Evolutionary conservation across 2,329 filamentous ascomycete genomes (phyloP).

Genomic region (Exophiala lecanii-corni): DNA sequence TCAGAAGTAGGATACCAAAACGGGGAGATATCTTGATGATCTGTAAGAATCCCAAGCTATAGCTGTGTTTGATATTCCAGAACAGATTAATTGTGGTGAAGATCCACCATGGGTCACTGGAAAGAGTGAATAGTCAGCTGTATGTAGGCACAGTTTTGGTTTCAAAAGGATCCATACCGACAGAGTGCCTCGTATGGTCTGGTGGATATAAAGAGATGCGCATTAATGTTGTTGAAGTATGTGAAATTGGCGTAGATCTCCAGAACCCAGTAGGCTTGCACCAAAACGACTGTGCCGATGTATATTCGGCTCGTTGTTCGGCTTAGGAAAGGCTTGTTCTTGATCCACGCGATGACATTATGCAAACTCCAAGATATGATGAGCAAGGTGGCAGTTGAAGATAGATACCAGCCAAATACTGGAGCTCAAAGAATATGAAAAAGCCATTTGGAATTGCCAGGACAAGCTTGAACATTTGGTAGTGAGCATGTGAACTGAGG

Average conservation of each 20-base stretch:
- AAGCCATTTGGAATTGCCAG: slow-evolving; percentile 55
- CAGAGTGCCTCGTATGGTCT: slow-evolving; percentile 57
- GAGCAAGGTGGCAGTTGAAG: slow-evolving; percentile 54
- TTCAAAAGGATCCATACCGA: slow-evolving; percentile 40
- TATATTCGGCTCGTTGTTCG: slow-evolving; percentile 49
- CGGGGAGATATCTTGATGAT: slow-evolving; percentile 60
- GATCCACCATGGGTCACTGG: slow-evolving; percentile 65
- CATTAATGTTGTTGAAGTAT: slow-evolving; percentile 54
- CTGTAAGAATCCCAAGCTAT: slow-evolving; percentile 59
- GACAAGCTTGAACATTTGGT: slow-evolving; percentile 47
- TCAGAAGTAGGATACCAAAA: slow-evolving; percentile 55
- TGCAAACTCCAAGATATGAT: slow-evolving; percentile 59
- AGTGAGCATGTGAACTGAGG: not conserved
- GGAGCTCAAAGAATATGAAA: slow-evolving; percentile 53
- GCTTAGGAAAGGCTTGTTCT: slow-evolving; percentile 56
- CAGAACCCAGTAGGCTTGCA: slow-evolving; percentile 59
- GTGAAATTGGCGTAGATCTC: slow-evolving; percentile 62
- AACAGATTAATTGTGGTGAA: slow-evolving; percentile 56
- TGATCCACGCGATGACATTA: slow-evolving; percentile 63
- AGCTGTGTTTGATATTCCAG: slow-evolving; percentile 58
- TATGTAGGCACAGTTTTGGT: not conserved
- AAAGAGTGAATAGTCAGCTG: too few relatives aligned
- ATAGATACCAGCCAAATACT: slow-evolving; percentile 61
- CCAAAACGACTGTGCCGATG: slow-evolving; percentile 54
- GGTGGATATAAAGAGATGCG: slow-evolving; percentile 47